A percentile compares a stretch with the other conserved stretches of the same genome.
Evolutionary conservation across 73 alveolate genomes (phyloP).

Genomic region (Urostyla sp.): DNA sequence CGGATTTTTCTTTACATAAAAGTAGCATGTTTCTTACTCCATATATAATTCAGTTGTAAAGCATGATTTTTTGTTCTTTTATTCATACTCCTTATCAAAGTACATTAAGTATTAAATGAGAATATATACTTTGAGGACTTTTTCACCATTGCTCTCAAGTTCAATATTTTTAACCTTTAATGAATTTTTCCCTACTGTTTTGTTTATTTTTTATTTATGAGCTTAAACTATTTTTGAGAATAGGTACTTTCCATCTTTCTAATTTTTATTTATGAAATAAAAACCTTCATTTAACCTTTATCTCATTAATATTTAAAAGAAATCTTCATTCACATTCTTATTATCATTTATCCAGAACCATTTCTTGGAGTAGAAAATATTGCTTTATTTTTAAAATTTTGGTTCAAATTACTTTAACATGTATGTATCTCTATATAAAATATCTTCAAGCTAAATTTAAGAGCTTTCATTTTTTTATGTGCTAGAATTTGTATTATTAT

Average conservation of each 20-base stretch:
- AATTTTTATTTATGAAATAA: conserved; percentile 22
- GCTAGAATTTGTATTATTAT: too few species aligned
- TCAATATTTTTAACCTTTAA: not conserved
- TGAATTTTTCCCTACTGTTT: not conserved
- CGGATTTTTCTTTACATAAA: not conserved
- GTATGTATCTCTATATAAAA: too few species aligned
- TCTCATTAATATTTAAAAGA: conserved; percentile 23
- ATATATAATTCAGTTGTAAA: conserved; percentile 38
- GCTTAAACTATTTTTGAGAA: conserved; percentile 19
- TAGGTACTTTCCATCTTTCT: conserved; percentile 1
- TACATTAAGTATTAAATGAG: conserved; percentile 24
- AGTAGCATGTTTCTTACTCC: conserved; percentile 38
- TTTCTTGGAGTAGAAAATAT: conserved; percentile 8
- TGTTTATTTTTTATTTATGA: conserved; percentile 3
- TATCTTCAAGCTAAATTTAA: too few species aligned
- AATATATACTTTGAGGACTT: conserved; percentile 9
- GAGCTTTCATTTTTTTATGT: too few species aligned
- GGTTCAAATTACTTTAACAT: not conserved
- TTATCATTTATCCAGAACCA: conserved; percentile 50
- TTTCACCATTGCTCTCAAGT: not conserved
- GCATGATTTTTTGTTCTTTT: conserved; percentile 8
- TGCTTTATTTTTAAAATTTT: not conserved
- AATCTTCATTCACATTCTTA: conserved; percentile 30
- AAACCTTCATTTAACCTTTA: conserved; percentile 40
- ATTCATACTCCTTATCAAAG: conserved; percentile 33